Evolutionary conservation across 352 stramenopile species (phyloP), one percentile per base, ranked within the genome.

Genomic region (Lagenidium giganteum): DNA sequence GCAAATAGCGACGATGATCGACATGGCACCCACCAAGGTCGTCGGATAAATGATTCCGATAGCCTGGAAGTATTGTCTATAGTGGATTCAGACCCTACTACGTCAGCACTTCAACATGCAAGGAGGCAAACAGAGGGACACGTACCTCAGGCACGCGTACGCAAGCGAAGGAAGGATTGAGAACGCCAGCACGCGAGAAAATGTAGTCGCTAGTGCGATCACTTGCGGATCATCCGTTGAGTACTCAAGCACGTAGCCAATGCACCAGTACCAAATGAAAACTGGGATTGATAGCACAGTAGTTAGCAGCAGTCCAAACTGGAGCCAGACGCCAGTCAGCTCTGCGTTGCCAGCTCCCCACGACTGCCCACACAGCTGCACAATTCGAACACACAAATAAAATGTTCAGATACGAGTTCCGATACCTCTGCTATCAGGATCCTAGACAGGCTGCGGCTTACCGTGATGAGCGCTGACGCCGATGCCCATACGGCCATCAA

Each of bases 311-410:
- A 87, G 45, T 3, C 69, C 77, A 35, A 87, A 78, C 51, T 89
- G 77, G 18, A 87, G 61, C 74, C 74, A 89, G 16, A 87, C 58
- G 32, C 73, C 77, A n/a, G 66, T 86, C 40, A 89, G 68, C 28
- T 81, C 63, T 31, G 65, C 56, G 45, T 89, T 87, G 11, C 61
- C 57, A 23, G 77, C 74, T 25, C 77, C 77, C 67, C 72, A 87
- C 18, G 73, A 77, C 37, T 89, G 77, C 0, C 77, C 71, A n/a
- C 77, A 89, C 34, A 89, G 66, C 72, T 73, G 30, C 6, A 20
- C 12, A n/a, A n/a, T n/a, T n/a, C n/a, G n/a, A n/a, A n/a, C n/a
- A n/a, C n/a, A n/a, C n/a, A n/a, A n/a, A n/a, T n/a, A n/a, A n/a
- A n/a, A n/a, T n/a, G n/a, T n/a, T n/a, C n/a, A n/a, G n/a, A n/a